Conservation (phyloP, 2,329 filamentous ascomycete genomes). For the Cladophialophora exuberans region DNA sequence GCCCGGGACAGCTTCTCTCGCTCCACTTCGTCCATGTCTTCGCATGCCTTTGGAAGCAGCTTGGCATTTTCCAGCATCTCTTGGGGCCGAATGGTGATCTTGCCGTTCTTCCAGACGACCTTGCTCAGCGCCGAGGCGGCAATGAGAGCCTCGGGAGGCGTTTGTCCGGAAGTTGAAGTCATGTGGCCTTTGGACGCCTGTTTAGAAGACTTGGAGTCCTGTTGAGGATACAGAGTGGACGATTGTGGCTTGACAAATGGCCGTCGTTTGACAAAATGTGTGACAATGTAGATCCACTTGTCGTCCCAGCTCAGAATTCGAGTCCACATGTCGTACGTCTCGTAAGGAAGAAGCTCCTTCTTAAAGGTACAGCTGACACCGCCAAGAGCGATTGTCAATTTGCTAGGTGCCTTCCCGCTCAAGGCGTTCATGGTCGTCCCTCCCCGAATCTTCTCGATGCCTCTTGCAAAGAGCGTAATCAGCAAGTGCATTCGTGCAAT, state of each 20-base stretch:
- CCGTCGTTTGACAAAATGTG: slow-evolving; percentile 62
- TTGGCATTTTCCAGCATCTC: slow-evolving; percentile 37
- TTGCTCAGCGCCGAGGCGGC: slow-evolving; percentile 71
- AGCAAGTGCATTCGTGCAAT: slow-evolving; percentile 80
- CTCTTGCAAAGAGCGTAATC: slow-evolving; percentile 65
- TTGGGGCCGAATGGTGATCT: slow-evolving; percentile 77
- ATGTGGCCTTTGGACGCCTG: too few relatives aligned
- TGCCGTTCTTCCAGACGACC: slow-evolving; percentile 79
- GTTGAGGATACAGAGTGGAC: slow-evolving; percentile 18
- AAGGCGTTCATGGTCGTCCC: slow-evolving; percentile 53
- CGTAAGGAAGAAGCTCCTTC: slow-evolving; percentile 70
- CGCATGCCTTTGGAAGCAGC: slow-evolving; percentile 18
- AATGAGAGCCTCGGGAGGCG: slow-evolving; percentile 57
- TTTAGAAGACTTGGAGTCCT: too few relatives aligned
- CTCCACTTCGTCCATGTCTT: neutral
- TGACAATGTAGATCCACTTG: slow-evolving; percentile 79
- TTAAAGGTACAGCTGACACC: slow-evolving; percentile 74
- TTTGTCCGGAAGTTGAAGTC: too few relatives aligned
- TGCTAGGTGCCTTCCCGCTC: slow-evolving; percentile 46
- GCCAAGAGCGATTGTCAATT: slow-evolving; percentile 69
- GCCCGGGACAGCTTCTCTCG: slow-evolving; percentile 2
- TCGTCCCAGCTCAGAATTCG: slow-evolving; percentile 75
- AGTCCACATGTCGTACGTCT: slow-evolving; percentile 73
- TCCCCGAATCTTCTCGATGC: slow-evolving; percentile 48
- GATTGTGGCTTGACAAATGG: slow-evolving; percentile 11